Evolutionary conservation across 2,329 filamentous ascomycete genomes (phyloP).

Genomic region (Emmonsiellopsis sp.): DNA sequence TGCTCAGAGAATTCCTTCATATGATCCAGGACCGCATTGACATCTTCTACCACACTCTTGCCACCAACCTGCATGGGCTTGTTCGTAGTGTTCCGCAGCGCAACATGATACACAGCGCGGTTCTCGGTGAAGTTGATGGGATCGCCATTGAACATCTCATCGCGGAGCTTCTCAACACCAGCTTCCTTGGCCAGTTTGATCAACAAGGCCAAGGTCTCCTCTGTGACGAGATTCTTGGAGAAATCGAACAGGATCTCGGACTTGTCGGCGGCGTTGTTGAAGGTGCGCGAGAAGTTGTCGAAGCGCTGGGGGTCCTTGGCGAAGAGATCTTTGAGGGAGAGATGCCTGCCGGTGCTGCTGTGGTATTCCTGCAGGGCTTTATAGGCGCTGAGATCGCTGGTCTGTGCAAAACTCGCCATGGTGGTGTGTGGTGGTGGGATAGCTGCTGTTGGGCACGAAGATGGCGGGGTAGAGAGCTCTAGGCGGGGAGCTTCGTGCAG

Average conservation of each 20-base stretch:
- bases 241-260: slow-evolving; percentile 95
- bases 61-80: slow-evolving; percentile 78
- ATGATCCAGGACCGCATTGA: slow-evolving; percentile 84
- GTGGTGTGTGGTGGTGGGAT: slow-evolving; percentile 12
- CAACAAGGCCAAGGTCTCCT: slow-evolving; percentile 80
- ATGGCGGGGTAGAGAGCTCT: not conserved
- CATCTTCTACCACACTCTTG: slow-evolving; percentile 85
- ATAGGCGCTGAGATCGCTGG: slow-evolving; percentile 80
- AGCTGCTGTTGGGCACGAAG: not conserved
- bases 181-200: slow-evolving; percentile 88
- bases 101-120: slow-evolving; percentile 90
- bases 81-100: slow-evolving; percentile 81
- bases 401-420: slow-evolving; percentile 43
- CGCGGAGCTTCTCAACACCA: slow-evolving; percentile 81
- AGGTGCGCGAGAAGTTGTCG: slow-evolving; percentile 78
- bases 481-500: slow-evolving; percentile 43
- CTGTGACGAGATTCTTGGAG: slow-evolving; percentile 95
- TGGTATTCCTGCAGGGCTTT: slow-evolving; percentile 85
- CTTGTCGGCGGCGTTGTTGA: slow-evolving; percentile 67
- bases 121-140: slow-evolving; percentile 99
- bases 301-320: slow-evolving; percentile 80
- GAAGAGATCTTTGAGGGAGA: slow-evolving; percentile 90
- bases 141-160: slow-evolving; percentile 94
- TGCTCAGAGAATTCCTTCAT: slow-evolving; percentile 98
- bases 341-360: slow-evolving; percentile 73